A percentile compares a stretch with the other conserved stretches of the same genome.
Conservation (phyloP, 2,329 filamentous ascomycete genomes). For the Fusarium sp. region DNA sequence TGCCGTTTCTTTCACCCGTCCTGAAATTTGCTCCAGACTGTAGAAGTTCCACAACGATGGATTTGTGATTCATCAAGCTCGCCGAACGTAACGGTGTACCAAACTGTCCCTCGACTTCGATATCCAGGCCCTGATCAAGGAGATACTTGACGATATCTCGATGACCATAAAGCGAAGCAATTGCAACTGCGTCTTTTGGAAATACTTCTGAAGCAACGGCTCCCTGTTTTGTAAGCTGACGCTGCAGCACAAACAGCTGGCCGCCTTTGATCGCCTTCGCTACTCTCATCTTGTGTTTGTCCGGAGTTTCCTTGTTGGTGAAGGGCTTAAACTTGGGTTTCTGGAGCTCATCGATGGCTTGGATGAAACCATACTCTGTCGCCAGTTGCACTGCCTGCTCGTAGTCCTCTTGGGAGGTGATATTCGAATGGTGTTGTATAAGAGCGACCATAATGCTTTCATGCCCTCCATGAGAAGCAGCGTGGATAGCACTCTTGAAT, state of each 20-base stretch:
- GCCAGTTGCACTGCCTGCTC: constrained; percentile 2
- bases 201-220: too few species aligned
- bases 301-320: neutral
- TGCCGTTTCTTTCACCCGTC: neutral
- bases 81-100: constrained; percentile 16
- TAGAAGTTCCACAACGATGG: constrained; percentile 1
- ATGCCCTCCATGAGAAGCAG: neutral
- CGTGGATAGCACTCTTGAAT: neutral
- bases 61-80: constrained; percentile 7
- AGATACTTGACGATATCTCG: neutral
- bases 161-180: neutral
- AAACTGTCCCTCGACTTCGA: constrained; percentile 18
- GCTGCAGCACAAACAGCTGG: neutral
- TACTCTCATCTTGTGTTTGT: neutral
- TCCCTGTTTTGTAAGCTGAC: too few species aligned
- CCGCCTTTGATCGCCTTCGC: constrained; percentile 9
- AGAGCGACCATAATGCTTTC: too few species aligned
- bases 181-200: constrained; percentile 6
- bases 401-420: neutral
- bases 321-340: neutral
- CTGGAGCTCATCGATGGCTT: neutral
- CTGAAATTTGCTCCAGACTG: neutral
- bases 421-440: too few species aligned
- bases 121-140: neutral
- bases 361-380: neutral